Evolutionary conservation across 73 alveolate genomes (phyloP).

Genomic region (Tetrahymena elliotti): DNA sequence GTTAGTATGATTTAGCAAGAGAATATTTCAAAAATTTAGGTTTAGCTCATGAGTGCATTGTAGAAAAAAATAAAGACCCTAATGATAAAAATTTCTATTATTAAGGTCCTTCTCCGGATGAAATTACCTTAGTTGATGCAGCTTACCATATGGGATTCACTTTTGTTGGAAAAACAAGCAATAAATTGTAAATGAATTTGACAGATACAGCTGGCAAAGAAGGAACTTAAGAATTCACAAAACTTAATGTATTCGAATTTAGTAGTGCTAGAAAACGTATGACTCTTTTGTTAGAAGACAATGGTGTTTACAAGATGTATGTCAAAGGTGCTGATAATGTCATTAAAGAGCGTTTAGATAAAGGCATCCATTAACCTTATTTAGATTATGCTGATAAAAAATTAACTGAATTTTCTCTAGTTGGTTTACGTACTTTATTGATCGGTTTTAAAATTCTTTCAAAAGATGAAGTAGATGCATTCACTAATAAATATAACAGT

Average conservation of each 20-base stretch:
- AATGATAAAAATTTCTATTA: slow-evolving; percentile 31
- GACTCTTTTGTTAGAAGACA: slow-evolving; percentile 56
- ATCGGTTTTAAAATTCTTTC: slow-evolving; percentile 65
- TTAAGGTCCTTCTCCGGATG: slow-evolving; percentile 76
- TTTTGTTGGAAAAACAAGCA: slow-evolving; percentile 39
- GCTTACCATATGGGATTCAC: slow-evolving; percentile 66
- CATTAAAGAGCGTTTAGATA: slow-evolving; percentile 22
- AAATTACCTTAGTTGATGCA: slow-evolving; percentile 64
- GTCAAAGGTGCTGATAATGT: slow-evolving; percentile 93
- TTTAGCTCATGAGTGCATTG: slow-evolving; percentile 68
- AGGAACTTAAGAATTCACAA: slow-evolving; percentile 32
- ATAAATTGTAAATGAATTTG: slow-evolving; percentile 6
- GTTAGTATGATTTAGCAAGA: slow-evolving; percentile 7
- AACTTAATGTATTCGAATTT: slow-evolving; percentile 62
- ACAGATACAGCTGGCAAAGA: slow-evolving; percentile 19
- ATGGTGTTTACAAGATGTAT: slow-evolving; percentile 28
- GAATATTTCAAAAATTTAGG: slow-evolving; percentile 49
- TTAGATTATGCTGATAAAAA: slow-evolving; percentile 13
- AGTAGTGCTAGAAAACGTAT: slow-evolving; percentile 61
- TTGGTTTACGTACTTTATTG: slow-evolving; percentile 76
- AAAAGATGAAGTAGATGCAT: slow-evolving; percentile 43
- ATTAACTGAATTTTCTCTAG: slow-evolving; percentile 6
- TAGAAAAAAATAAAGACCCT: slow-evolving; percentile 42
- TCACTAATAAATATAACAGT: neutral
- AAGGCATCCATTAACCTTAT: slow-evolving; percentile 29